Conservation (phyloP, 352 stramenopile genomes). For the Phytophthora pini region DNA sequence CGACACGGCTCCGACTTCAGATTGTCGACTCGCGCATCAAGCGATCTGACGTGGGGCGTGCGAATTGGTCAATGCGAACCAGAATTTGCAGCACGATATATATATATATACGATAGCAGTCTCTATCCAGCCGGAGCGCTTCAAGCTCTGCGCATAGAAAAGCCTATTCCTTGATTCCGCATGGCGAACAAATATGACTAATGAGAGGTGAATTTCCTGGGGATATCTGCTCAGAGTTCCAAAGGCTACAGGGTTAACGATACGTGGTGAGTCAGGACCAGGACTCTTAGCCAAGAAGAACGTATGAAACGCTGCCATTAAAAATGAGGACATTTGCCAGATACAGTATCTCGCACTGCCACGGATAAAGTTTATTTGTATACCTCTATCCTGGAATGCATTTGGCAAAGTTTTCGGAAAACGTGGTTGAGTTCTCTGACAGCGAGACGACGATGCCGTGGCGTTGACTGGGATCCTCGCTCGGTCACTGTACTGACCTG, state of each 20-base stretch:
- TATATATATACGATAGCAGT: neutral
- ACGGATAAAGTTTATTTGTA: too few relatives aligned
- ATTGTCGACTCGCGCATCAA: slow-evolving; percentile 15
- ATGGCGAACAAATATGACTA: slow-evolving; percentile 6
- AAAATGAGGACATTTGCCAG: too few relatives aligned
- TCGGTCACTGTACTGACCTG: neutral
- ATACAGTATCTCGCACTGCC: too few relatives aligned
- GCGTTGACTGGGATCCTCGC: slow-evolving; percentile 10
- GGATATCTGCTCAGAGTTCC: too few relatives aligned
- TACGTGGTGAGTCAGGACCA: too few relatives aligned
- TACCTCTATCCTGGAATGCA: too few relatives aligned
- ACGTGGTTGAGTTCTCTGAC: neutral
- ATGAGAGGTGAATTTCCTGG: neutral
- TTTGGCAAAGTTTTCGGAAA: neutral
- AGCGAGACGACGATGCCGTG: slow-evolving; percentile 33
- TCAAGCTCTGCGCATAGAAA: slow-evolving; percentile 2
- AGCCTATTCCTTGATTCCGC: neutral
- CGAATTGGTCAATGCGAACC: slow-evolving; percentile 18
- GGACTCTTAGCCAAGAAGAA: too few relatives aligned
- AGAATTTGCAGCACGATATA: too few relatives aligned
- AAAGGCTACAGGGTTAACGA: too few relatives aligned
- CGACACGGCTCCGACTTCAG: slow-evolving; percentile 5
- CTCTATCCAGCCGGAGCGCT: slow-evolving; percentile 14
- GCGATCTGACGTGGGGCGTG: slow-evolving; percentile 14
- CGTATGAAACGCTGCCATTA: too few relatives aligned